Conservation (phyloP, 306 rosid species). For the Oemleria cerasiformis region DNA sequence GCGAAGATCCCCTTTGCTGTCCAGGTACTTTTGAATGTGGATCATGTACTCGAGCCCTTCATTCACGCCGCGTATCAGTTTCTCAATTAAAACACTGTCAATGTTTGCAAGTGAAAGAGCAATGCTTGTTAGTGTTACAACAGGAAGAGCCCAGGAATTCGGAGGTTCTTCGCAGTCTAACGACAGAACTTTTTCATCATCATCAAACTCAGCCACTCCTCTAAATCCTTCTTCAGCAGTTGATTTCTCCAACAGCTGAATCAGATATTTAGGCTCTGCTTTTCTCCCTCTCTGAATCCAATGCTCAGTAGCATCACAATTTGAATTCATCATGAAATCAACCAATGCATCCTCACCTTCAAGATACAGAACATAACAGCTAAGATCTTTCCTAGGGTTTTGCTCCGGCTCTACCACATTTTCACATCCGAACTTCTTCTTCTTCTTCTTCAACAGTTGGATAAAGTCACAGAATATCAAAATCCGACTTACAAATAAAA, state of each 20-base stretch:
- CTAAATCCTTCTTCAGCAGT: constrained; percentile 42
- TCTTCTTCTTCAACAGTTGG: constrained; percentile 24
- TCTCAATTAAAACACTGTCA: constrained; percentile 21
- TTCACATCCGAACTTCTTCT: constrained; percentile 17
- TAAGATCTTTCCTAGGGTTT: constrained; percentile 38
- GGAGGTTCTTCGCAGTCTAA: constrained; percentile 49
- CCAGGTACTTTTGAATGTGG: constrained; percentile 45
- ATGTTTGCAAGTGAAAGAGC: constrained; percentile 57
- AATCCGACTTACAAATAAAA: constrained; percentile 31
- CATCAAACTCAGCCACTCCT: constrained; percentile 60
- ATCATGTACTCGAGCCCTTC: constrained; percentile 54
- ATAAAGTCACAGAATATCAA: constrained; percentile 23
- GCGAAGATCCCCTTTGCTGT: constrained; percentile 34
- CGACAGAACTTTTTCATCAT: constrained; percentile 47
- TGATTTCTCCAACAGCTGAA: constrained; percentile 51
- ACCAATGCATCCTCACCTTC: constrained; percentile 82
- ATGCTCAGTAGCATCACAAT: constrained; percentile 54
- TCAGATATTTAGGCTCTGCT: constrained; percentile 46
- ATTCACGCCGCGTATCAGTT: constrained; percentile 39
- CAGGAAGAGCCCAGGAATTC: constrained; percentile 74
- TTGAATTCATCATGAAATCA: constrained; percentile 50
- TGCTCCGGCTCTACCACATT: constrained; percentile 25
- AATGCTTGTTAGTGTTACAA: constrained; percentile 72
- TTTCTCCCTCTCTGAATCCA: constrained; percentile 68
- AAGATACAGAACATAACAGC: constrained; percentile 68